Evolutionary conservation across 768 basidiomycete genomes (phyloP).

Genomic region (Lactarius indigo): DNA sequence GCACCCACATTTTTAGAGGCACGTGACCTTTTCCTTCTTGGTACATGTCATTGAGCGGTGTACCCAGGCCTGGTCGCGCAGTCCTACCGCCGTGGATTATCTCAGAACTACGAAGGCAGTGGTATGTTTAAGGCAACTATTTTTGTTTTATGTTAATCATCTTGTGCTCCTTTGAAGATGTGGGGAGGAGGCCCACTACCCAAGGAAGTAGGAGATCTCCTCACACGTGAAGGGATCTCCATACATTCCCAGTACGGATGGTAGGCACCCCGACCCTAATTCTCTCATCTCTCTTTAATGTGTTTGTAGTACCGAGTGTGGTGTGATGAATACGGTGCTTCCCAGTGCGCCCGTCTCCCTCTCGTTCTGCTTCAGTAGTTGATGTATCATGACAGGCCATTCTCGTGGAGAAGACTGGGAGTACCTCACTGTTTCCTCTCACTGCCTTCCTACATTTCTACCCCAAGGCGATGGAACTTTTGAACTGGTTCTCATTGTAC

Average conservation of each 20-base stretch:
- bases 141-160: not conserved
- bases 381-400: not conserved
- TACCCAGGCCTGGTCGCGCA: slow-evolving; percentile 29
- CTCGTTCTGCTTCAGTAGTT: not conserved
- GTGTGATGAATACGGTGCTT: slow-evolving; percentile 26
- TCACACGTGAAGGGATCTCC: slow-evolving; percentile 27
- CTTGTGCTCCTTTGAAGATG: slow-evolving; percentile 23
- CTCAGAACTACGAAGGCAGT: slow-evolving; percentile 27
- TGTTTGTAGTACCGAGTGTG: slow-evolving; percentile 25
- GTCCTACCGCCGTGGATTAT: slow-evolving; percentile 24
- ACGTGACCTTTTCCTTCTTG: not conserved
- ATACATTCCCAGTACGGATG: slow-evolving; percentile 28
- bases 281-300: not conserved
- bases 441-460: slow-evolving; percentile 24
- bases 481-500: slow-evolving; percentile 27
- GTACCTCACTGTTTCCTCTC: slow-evolving; percentile 25
- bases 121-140: slow-evolving; percentile 17
- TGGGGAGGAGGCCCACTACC: slow-evolving; percentile 33
- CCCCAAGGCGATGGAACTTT: slow-evolving; percentile 26
- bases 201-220: slow-evolving; percentile 28
- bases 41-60: not conserved
- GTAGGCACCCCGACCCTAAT: slow-evolving; percentile 14
- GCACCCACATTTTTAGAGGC: slow-evolving; percentile 38
- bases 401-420: slow-evolving; percentile 29
- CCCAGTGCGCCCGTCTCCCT: slow-evolving; percentile 20